Percentiles rank a stretch among this genome's conserved stretches.
These are phyloP conservation scores for Pseudofabraea citricarpa DNA, from an alignment of 2,329 filamentous ascomycete genomes.

Conservation along the genomic window DNA sequence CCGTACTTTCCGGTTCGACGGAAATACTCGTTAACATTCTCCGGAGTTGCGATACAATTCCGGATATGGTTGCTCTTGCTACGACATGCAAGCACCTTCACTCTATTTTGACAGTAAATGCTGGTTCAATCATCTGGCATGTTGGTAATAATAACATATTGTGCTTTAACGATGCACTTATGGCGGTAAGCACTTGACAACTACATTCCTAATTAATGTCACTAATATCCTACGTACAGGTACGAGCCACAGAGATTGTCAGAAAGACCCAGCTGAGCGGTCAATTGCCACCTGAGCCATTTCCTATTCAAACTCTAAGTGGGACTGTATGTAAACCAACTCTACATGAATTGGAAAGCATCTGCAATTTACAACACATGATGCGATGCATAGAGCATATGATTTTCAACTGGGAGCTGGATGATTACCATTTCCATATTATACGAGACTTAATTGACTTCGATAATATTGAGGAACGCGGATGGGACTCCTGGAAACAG, in stretches of 20 bases:
- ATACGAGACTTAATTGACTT: not conserved
- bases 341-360: not conserved
- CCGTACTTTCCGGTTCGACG: not conserved
- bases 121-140: not conserved
- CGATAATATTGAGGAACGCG: not conserved
- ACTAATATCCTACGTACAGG: not conserved
- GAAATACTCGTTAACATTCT: not conserved
- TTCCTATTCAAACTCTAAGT: not conserved
- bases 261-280: not conserved
- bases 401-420: not conserved
- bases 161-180: too few species aligned
- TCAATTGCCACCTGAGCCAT: not conserved
- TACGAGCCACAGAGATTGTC: not conserved
- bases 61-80: not conserved
- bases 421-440: not conserved
- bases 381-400: not conserved
- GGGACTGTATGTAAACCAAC: not conserved
- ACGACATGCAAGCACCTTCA: not conserved
- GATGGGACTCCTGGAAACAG: not conserved
- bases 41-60: not conserved
- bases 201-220: too few species aligned
- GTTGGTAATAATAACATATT: not conserved
- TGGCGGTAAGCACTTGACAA: too few species aligned
- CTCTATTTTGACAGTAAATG: not conserved
- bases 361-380: not conserved